Base-by-base conservation (phyloP, 306 rosid species). In the Biancaea sappan region DNA sequence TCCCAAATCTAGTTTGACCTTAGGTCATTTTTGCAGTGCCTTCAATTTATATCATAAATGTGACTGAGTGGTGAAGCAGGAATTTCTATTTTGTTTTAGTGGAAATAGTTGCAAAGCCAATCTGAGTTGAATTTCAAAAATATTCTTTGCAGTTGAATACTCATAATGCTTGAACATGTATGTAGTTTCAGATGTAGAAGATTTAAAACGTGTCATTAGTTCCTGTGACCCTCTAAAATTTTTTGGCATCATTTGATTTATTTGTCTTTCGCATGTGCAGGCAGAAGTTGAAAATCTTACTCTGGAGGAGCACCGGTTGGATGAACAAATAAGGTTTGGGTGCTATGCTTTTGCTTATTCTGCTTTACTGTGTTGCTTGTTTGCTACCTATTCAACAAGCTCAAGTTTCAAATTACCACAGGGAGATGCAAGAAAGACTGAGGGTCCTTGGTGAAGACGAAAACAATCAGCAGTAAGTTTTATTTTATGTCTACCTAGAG, bases 401-500 rank as follows among this genome's bases (percentile, higher is more conserved):
- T 72, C 69, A 70, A 66, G 71, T 66, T 72, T 82, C 52, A 47
- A 22, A 69, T 56, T 85, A 47, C 86, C 73, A 76, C 89, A 94
- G 98, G 84, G 91, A 91, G 83, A 94, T 94, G 98, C 90, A 91
- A 80, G 98, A 94, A 82, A 86, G 79, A 81, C 85, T 94, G 69
- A 78, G 95, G 60, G 85, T 80, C 63, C 93, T 94, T 72, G 90
- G 98, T 69, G 97, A 91, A 87, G 86, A 88, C 67, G 97, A 94
- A 82, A 90, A 86, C 85, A 91, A 87, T 72, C 96, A 94, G 69
- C 91, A 87, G 98, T 87, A 81, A 80, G 61, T 59, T 79, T 72
- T 69, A 41, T 51, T 73, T 71, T 41, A 47, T 71, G 66, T 80
- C 59, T 44, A 18, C 47, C 64, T 43, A 41, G 73, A 32, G 72